phyloP scores from a whole-genome alignment of 768 basidiomycete species.

The Candolleomyces efflorescens region DNA sequence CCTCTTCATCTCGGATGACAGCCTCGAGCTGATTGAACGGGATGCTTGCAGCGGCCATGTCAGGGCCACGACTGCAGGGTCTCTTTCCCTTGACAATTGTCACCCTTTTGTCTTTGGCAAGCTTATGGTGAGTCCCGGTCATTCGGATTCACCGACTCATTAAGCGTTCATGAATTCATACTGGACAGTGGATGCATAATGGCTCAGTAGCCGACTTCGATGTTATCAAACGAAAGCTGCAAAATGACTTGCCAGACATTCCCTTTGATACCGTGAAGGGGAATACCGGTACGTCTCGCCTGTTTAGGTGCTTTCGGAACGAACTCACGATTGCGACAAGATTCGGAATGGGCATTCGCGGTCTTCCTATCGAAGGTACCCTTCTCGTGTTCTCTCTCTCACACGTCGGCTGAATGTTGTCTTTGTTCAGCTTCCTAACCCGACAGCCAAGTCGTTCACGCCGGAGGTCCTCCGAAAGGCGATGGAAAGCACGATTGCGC shows the following conservation, averaged over 20 bases:
- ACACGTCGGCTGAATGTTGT: background rate
- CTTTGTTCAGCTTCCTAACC: slow-evolving; percentile 64
- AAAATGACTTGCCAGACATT: slow-evolving; percentile 72
- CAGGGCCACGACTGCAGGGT: slow-evolving; percentile 88
- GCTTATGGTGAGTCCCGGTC: slow-evolving; percentile 64
- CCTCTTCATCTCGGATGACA: background rate
- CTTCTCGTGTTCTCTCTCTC: background rate
- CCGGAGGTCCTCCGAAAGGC: slow-evolving; percentile 70
- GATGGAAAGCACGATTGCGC: slow-evolving; percentile 83
- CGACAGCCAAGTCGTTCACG: slow-evolving; percentile 71
- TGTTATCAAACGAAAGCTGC: slow-evolving; percentile 76
- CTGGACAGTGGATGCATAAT: slow-evolving; percentile 89
- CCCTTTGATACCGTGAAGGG: slow-evolving; percentile 86
- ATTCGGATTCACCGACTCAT: background rate
- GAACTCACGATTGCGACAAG: slow-evolving; percentile 30
- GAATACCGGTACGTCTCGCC: slow-evolving; percentile 67
- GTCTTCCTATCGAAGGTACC: slow-evolving; percentile 78
- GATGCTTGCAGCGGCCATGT: slow-evolving; percentile 70
- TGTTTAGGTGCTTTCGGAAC: background rate
- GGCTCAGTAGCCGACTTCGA: slow-evolving; percentile 87
- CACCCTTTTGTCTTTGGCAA: slow-evolving; percentile 93
- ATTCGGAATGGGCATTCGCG: slow-evolving; percentile 98
- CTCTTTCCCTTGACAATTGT: slow-evolving; percentile 89
- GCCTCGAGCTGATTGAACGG: background rate
- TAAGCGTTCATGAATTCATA: background rate